Evolutionary conservation across 176 grass and related monocot genomes (phyloP).

Genomic region (Oryza glaberrima): DNA sequence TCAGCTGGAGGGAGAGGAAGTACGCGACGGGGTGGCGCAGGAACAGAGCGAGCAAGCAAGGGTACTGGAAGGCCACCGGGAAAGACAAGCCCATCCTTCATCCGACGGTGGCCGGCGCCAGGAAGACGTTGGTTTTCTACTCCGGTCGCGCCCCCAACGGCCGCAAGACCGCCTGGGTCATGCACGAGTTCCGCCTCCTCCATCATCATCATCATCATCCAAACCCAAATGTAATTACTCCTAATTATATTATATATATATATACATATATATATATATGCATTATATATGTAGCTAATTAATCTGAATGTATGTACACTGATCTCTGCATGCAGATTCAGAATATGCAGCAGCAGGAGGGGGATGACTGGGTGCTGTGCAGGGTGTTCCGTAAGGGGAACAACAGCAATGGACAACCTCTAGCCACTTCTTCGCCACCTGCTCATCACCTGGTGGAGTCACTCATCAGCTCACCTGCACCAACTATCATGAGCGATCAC

Average conservation of each 20-base stretch:
- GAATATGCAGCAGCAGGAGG: neutral
- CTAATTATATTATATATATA: neutral
- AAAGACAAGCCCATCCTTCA: conserved; percentile 33
- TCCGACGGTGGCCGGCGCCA: conserved; percentile 19
- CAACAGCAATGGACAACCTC: neutral
- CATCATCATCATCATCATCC: neutral
- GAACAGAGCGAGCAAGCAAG: conserved; percentile 49
- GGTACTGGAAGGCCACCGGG: conserved; percentile 59
- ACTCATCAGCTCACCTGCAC: neutral
- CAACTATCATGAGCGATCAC: neutral
- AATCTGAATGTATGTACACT: too few species aligned
- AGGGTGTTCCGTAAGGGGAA: conserved; percentile 47
- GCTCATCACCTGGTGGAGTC: neutral
- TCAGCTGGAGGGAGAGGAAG: conserved; percentile 45
- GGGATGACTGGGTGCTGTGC: conserved; percentile 57
- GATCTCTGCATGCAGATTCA: neutral
- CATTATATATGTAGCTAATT: neutral
- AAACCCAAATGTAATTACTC: neutral
- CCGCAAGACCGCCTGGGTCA: conserved; percentile 46
- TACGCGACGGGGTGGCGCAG: conserved; percentile 41
- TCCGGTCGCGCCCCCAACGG: conserved; percentile 43
- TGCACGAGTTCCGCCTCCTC: conserved; percentile 54
- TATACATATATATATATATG: neutral
- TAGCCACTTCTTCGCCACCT: too few species aligned
- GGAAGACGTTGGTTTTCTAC: conserved; percentile 65